Conservation (phyloP, 2,329 filamentous ascomycete species). For the Aspergillus sp. region DNA sequence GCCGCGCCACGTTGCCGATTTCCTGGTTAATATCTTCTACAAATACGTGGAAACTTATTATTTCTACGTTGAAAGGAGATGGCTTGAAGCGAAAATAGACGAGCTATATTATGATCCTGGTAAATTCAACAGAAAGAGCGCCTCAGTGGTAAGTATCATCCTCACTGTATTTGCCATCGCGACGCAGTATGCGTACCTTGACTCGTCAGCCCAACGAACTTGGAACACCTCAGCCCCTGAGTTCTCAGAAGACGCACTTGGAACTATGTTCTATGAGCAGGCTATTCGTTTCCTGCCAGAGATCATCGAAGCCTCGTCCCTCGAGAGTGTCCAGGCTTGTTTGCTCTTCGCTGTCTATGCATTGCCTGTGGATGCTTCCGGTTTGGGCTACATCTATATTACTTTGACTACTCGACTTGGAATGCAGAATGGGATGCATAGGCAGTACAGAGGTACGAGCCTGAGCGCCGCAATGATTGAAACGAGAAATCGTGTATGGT, state of each 20-base stretch:
- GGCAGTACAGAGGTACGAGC: slow-evolving; percentile 44
- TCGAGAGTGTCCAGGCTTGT: slow-evolving; percentile 56
- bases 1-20: slow-evolving; percentile 49
- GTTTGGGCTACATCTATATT: slow-evolving; percentile 53
- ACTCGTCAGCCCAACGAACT: slow-evolving; percentile 25
- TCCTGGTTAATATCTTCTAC: slow-evolving; percentile 50
- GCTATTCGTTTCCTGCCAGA: slow-evolving; percentile 52
- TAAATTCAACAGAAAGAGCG: slow-evolving; percentile 37
- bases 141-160: slow-evolving; percentile 48
- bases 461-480: slow-evolving; percentile 45
- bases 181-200: slow-evolving; percentile 53
- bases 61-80: slow-evolving; percentile 48
- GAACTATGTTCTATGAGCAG: slow-evolving; percentile 52
- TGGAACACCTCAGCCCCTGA: background rate
- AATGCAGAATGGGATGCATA: slow-evolving; percentile 57
- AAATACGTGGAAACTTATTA: slow-evolving; percentile 51
- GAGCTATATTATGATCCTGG: slow-evolving; percentile 42
- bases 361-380: slow-evolving; percentile 52
- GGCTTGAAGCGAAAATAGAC: slow-evolving; percentile 45
- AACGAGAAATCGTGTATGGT: slow-evolving; percentile 53
- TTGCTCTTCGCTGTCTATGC: slow-evolving; percentile 54
- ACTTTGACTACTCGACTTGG: slow-evolving; percentile 52
- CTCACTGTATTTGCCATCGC: slow-evolving; percentile 52
- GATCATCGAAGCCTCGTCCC: slow-evolving; percentile 51
- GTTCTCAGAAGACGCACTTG: slow-evolving; percentile 49